A percentile compares a stretch with the other conserved stretches of the same genome.
Conservation (phyloP, 2,329 filamentous ascomycete genomes). For the Claviceps monticola region DNA sequence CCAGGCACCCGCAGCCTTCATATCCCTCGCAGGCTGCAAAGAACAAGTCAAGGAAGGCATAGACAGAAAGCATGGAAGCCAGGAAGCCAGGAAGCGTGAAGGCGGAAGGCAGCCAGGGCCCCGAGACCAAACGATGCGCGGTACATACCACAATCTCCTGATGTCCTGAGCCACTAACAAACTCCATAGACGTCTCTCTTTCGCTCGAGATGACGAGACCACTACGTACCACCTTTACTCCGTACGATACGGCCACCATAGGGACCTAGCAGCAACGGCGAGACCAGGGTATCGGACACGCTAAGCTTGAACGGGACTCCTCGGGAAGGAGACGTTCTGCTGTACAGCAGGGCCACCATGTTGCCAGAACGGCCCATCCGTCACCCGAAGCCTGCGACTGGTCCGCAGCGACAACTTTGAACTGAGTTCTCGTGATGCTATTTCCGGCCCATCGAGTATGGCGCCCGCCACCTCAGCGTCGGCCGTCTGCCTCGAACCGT, state of each 20-base stretch:
- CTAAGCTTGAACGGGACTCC: constrained; percentile 5
- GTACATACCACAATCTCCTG: not conserved
- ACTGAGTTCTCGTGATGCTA: not conserved
- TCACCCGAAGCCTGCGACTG: too few species aligned
- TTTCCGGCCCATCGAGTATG: not conserved
- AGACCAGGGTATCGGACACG: constrained; percentile 10
- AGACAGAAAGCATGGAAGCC: too few species aligned
- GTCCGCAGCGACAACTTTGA: too few species aligned
- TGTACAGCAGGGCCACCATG: not conserved
- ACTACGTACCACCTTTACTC: too few species aligned
- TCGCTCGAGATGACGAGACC: not conserved
- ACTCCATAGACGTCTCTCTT: not conserved
- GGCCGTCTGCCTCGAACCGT: too few species aligned
- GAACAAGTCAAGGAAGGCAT: too few species aligned
- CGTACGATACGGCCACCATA: not conserved
- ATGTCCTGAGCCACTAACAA: too few species aligned
- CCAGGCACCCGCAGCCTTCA: too few species aligned
- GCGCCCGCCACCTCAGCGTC: not conserved
- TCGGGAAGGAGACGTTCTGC: not conserved
- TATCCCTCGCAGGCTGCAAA: too few species aligned
- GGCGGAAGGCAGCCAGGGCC: too few species aligned
- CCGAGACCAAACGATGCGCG: constrained; percentile 7
- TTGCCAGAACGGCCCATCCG: too few species aligned
- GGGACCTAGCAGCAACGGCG: not conserved
- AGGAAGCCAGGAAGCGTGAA: too few species aligned